Evolutionary conservation across 1,284 basidiomycete species (phyloP), one percentile per base, ranked within the genome.

Genomic region (Earliella scabrosa): DNA sequence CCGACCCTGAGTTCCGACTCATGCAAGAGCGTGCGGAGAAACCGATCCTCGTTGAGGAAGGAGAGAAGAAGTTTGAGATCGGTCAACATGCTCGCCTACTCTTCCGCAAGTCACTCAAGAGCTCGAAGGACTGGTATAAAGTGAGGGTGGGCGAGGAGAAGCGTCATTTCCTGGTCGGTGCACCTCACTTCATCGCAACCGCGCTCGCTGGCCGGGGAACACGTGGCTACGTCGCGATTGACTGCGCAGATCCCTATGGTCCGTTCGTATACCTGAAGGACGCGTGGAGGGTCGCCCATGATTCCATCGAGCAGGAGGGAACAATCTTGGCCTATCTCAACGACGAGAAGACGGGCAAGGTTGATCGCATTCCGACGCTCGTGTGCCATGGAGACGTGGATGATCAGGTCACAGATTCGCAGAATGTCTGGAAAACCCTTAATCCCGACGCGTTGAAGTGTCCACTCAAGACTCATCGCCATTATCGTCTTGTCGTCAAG

Each of bases 241-340:
- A 53, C 26, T 18, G 27, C 18, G 7, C 24, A 14, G 39, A 48
- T 26, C 18, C 20, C 14, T 7, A 52, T 1, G 45, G 50, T 0
- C 45, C 50, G 3, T 54, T 58, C 14, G 51, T 50, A 14, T 54
- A 46, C 21, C 20, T 58, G n/a, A 58, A 58, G 29, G 56, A 58
- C 24, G 40, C 34, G 7, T 58, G 56, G 56, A 29, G 56, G 8
- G 46, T 53, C 14, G 50, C 50, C 3, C 50, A 50, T 18, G 31
- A 32, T 4, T 14, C 23, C 5, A 50, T 58, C 13, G 31, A 48
- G 20, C 34, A n/a, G 3, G 56, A 58, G 18, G 56, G 56, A 5
- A n/a, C 49, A 10, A 50, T 50, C 26, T 31, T 58, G 29, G 11
- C 3, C 3, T 23, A 40, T 10, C 51, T 58, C 20, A 50, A 51